Base-by-base conservation (phyloP, 768 basidiomycete genomes). In the Sarcodon aspratus region DNA sequence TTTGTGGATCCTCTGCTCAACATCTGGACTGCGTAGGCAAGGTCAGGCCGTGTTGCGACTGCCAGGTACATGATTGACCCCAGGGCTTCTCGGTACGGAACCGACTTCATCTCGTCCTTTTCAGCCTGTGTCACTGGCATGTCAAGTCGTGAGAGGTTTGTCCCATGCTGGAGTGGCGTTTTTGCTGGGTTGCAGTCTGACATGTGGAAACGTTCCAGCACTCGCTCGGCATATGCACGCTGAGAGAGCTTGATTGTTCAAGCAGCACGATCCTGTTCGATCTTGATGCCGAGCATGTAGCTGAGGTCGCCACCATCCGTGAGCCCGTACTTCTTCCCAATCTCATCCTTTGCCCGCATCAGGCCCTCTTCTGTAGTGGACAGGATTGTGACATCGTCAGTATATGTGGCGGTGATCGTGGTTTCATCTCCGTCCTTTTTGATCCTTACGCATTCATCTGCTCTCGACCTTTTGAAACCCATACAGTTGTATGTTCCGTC, bases 251-350 rank as follows among this genome's bases (percentile, higher is more conserved):
- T 32, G 7, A 66, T 44, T 1, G 47, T 59, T 9, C 49, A 42
- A 0, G 47, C 49, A 1, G 46, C 11, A 2, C 48, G 40, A 49
- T 66, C 53, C 12, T 59, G 48, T 1, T 18, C 55, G 13, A 70
- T 59, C 27, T 57, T 49, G 12, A 69, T 54, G 33, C 66, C 63
- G 17, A 68, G 58, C 4, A 67, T 48, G 17, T 42, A 62, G 18
- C 44, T 33, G 9, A 55, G 55, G 7, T 51, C 44, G 11, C 62
- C 64, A 3, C 65, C 50, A 45, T 66, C 63, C 3, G 51, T 5
- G 17, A 66, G 45, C 47, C 63, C 60, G 55, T 66, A 67, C 31
- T n/a, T n/a, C n/a, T n/a, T n/a, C n/a, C n/a, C n/a, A n/a, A n/a
- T n/a, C n/a, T n/a, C n/a, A n/a, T n/a, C n/a, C n/a, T n/a, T n/a